A percentile compares a stretch with the other conserved stretches of the same genome.
Conservation (phyloP, 768 basidiomycete genomes). For the Nidularia sp. region DNA sequence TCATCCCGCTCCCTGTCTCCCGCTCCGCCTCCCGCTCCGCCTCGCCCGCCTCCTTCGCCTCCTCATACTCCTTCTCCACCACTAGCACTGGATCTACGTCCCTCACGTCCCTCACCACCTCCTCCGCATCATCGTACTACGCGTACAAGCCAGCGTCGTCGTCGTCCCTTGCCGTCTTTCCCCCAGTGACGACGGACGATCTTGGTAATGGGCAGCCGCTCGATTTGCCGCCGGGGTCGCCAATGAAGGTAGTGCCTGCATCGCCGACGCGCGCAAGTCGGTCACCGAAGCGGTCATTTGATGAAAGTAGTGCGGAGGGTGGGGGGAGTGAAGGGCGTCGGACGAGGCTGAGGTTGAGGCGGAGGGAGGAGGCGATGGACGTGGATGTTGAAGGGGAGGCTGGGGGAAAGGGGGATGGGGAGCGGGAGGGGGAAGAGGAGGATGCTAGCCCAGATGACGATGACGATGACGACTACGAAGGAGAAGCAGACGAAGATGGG, state of each 20-base stretch:
- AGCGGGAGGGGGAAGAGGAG: background rate
- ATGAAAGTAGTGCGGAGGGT: conserved; percentile 15
- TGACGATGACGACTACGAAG: conserved; percentile 1
- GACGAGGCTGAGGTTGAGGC: background rate
- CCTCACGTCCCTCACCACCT: background rate
- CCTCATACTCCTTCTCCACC: background rate
- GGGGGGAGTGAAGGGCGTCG: conserved; percentile 12
- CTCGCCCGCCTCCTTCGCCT: conserved; percentile 6
- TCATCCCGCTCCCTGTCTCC: conserved; percentile 33
- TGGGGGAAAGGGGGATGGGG: conserved; percentile 9
- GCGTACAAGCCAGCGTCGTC: background rate
- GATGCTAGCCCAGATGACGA: background rate
- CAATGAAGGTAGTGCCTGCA: background rate
- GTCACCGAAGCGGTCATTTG: conserved; percentile 18
- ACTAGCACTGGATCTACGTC: background rate
- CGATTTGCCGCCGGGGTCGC: background rate
- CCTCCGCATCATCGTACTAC: background rate
- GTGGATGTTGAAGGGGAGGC: conserved; percentile 1
- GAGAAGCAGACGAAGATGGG: conserved; percentile 11
- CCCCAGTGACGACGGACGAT: too few species aligned
- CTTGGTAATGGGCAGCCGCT: background rate
- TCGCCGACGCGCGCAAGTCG: conserved; percentile 29
- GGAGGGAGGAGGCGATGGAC: conserved; percentile 1
- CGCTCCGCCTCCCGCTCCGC: conserved; percentile 23
- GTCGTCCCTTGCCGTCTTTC: too few species aligned